Evolutionary conservation across 345 rosid species (phyloP).

Genomic region (Bretschneidera sinensis): DNA sequence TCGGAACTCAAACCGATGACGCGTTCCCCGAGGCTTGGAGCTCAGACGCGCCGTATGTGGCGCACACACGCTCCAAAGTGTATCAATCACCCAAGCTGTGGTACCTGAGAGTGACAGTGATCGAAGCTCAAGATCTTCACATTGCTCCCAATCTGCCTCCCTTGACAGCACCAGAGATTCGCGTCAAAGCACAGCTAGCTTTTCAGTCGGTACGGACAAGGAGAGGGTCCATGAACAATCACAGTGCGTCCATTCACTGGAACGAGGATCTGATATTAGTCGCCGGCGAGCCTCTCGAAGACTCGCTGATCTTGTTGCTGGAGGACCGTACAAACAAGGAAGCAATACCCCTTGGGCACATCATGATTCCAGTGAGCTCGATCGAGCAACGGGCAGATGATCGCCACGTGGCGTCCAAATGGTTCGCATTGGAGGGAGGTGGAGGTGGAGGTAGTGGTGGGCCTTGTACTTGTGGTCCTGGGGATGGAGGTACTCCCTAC

Average conservation of each 20-base stretch:
- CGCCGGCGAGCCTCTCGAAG: conserved; percentile 93
- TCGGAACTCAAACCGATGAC: conserved; percentile 89
- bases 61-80: conserved; percentile 87
- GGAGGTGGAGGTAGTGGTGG: conserved; percentile 22
- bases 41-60: conserved; percentile 80
- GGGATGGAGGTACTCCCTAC: conserved; percentile 33
- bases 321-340: conserved; percentile 79
- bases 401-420: conserved; percentile 62
- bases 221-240: conserved; percentile 69
- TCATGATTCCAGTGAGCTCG: conserved; percentile 57
- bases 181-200: conserved; percentile 75
- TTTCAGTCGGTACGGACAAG: conserved; percentile 78
- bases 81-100: conserved; percentile 95
- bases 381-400: conserved; percentile 82
- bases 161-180: conserved; percentile 72
- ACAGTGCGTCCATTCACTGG: conserved; percentile 80
- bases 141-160: conserved; percentile 79
- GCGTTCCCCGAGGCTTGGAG: conserved; percentile 94
- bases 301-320: conserved; percentile 53
- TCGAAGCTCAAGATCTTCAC: conserved; percentile 87
- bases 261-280: conserved; percentile 81
- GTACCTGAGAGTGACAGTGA: conserved; percentile 79
- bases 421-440: conserved; percentile 55
- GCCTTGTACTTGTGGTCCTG: conserved; percentile 2
- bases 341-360: conserved; percentile 45